Percentiles rank a stretch among this genome's conserved stretches.
Evolutionary conservation across 1,284 basidiomycete species (phyloP).

Genomic region (Lignosus rhinocerotis): DNA sequence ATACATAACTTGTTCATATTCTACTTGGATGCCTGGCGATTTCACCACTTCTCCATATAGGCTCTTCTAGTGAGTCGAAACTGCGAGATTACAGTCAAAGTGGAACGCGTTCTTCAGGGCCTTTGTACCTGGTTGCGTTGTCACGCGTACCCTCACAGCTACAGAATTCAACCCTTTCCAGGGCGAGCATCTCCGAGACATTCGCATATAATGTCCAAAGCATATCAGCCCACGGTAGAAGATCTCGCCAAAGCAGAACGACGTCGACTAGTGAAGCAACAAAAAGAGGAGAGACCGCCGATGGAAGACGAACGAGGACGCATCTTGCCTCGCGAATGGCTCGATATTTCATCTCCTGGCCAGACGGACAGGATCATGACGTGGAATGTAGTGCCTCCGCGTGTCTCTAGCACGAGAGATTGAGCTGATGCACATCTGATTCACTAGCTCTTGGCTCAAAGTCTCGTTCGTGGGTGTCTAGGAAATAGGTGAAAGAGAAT

Average conservation of each 20-base stretch:
- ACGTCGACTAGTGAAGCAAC: slow-evolving; percentile 51
- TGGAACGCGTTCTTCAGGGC: neutral
- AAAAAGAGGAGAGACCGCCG: slow-evolving; percentile 17
- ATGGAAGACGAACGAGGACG: slow-evolving; percentile 30
- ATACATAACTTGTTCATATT: neutral
- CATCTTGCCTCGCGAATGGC: slow-evolving; percentile 56
- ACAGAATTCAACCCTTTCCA: neutral
- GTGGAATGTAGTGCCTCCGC: slow-evolving; percentile 69
- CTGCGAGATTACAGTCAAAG: neutral
- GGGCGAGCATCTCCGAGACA: neutral
- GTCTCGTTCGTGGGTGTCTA: slow-evolving; percentile 67
- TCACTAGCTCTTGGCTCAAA: slow-evolving; percentile 71
- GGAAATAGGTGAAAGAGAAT: too few relatives aligned
- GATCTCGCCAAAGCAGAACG: slow-evolving; percentile 55
- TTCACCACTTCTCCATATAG: neutral
- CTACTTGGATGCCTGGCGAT: neutral
- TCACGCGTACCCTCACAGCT: neutral
- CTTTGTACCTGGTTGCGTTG: slow-evolving; percentile 2
- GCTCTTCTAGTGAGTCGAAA: neutral
- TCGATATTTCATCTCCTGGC: slow-evolving; percentile 34
- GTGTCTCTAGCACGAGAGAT: neutral
- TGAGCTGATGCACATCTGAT: slow-evolving; percentile 19
- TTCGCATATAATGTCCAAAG: slow-evolving; percentile 18
- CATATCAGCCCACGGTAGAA: slow-evolving; percentile 46
- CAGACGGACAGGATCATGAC: slow-evolving; percentile 58